phyloP scores from a whole-genome alignment of 495 filamentous ascomycete species.

The Penicillium simplicissimum region DNA sequence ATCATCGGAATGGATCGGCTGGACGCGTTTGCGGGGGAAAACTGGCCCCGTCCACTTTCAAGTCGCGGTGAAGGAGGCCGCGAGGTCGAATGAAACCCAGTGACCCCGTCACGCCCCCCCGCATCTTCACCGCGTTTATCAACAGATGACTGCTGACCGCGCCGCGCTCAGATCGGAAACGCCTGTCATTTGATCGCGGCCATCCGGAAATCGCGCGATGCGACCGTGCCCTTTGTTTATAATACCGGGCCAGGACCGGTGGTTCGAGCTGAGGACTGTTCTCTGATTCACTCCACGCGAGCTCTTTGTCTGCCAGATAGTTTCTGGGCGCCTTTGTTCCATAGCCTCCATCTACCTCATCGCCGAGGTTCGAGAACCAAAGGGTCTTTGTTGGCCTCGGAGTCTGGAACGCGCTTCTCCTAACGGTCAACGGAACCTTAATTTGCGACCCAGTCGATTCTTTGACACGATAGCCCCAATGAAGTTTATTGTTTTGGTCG shows the following conservation, averaged over 20 bases:
- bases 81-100: slow-evolving; percentile 15
- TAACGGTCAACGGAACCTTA: not conserved
- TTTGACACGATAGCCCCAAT: slow-evolving; percentile 2
- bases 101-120: slow-evolving; percentile 25
- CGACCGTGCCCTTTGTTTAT: not conserved
- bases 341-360: not conserved
- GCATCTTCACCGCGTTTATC: slow-evolving; percentile 9
- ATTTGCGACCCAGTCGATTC: not conserved
- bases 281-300: not conserved
- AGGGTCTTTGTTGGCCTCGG: slow-evolving; percentile 4
- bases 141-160: slow-evolving; percentile 22
- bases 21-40: slow-evolving; percentile 6
- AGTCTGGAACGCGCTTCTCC: not conserved
- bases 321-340: not conserved
- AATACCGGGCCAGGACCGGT: not conserved
- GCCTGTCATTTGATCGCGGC: slow-evolving; percentile 21
- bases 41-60: too few species aligned
- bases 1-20: slow-evolving; percentile 7
- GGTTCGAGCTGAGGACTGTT: not conserved
- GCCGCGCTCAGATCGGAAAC: slow-evolving; percentile 14
- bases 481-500: not conserved
- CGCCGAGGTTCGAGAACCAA: not conserved
- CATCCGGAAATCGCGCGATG: not conserved
- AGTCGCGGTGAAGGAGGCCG: slow-evolving; percentile 1
- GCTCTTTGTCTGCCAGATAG: not conserved